phyloP scores from a whole-genome alignment of 495 filamentous ascomycete genomes.

The Penicillium daleae region DNA sequence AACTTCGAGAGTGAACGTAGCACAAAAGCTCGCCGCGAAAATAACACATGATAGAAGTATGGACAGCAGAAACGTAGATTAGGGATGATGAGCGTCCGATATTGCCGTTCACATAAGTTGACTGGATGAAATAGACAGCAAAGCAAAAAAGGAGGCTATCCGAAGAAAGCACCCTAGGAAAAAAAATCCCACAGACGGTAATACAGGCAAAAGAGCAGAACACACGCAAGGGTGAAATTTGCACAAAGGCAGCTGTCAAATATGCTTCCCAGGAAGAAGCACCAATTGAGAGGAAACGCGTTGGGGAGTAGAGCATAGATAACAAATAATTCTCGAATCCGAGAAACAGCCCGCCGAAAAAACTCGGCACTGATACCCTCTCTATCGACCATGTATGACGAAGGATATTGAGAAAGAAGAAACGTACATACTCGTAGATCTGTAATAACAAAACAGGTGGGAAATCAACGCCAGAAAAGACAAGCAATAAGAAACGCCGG shows the following conservation, averaged over 20 bases:
- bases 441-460: constrained; percentile 23
- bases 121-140: constrained; percentile 2
- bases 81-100: neutral
- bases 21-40: neutral
- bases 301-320: neutral
- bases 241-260: constrained; percentile 10
- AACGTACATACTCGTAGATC: constrained; percentile 32
- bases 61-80: constrained; percentile 13
- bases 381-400: constrained; percentile 34
- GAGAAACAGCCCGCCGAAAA: neutral
- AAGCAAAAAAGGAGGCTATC: constrained; percentile 7
- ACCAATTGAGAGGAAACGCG: neutral
- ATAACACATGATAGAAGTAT: constrained; percentile 16
- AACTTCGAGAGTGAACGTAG: neutral
- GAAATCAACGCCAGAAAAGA: constrained; percentile 18
- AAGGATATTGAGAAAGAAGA: constrained; percentile 18
- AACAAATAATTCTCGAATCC: neutral
- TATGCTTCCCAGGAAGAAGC: constrained; percentile 8
- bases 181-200: constrained; percentile 3
- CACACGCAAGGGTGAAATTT: constrained; percentile 8
- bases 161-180: neutral
- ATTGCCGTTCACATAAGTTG: constrained; percentile 9
- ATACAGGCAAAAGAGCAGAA: constrained; percentile 22
- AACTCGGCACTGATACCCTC: neutral
- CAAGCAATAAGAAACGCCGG: constrained; percentile 7